These are phyloP conservation scores for Debaryomyces fabryi DNA, from an alignment of 1,139 yeast genomes.

Conservation along the genomic window DNA sequence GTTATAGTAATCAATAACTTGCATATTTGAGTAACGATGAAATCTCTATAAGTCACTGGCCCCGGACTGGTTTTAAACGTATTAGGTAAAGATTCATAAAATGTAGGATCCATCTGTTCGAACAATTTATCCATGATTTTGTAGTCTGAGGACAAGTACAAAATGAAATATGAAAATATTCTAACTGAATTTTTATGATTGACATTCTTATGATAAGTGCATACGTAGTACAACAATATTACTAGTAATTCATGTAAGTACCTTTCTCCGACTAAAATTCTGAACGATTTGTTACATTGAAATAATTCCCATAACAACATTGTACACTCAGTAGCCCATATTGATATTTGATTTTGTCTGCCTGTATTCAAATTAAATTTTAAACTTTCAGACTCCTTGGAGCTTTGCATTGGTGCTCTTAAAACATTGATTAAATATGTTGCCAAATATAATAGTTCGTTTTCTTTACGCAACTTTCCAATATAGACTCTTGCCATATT, in stretches of 20 bases:
- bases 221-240: conserved; percentile 58
- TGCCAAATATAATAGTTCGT: conserved; percentile 53
- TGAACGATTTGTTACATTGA: conserved; percentile 67
- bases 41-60: conserved; percentile 61
- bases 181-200: conserved; percentile 54
- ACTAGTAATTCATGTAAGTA: conserved; percentile 59
- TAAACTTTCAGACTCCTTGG: conserved; percentile 20
- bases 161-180: conserved; percentile 59
- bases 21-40: conserved; percentile 56
- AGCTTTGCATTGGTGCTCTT: conserved; percentile 40
- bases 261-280: conserved; percentile 48
- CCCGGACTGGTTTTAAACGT: conserved; percentile 41
- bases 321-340: conserved; percentile 58
- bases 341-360: conserved; percentile 36
- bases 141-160: conserved; percentile 60
- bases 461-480: conserved; percentile 55
- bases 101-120: conserved; percentile 38
- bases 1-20: conserved; percentile 17
- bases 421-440: conserved; percentile 50
- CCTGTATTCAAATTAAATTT: conserved; percentile 21
- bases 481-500: conserved; percentile 56
- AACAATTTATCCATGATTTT: conserved; percentile 39
- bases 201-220: conserved; percentile 37
- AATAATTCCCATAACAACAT: conserved; percentile 75
- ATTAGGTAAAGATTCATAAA: conserved; percentile 52